Base-by-base conservation (phyloP, 202 grass and related monocot genomes). In the Thinopyrum obtusiflorum region DNA sequence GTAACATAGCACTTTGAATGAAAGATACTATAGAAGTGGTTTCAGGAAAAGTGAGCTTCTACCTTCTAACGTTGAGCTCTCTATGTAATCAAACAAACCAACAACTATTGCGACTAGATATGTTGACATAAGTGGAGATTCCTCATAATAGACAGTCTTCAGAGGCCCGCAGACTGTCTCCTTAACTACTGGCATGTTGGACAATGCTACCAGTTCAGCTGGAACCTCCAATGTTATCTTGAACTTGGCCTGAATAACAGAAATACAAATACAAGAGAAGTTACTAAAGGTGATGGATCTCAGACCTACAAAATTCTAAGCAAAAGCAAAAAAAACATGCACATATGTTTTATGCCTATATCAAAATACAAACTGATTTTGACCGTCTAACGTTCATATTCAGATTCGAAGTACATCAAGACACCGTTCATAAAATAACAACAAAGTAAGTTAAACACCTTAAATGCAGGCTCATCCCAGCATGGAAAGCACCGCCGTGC, bases 41-140 rank as follows among this genome's bases (percentile, higher is more conserved):
- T 59, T 59, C 11, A 68, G 18, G 5, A 81, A 53, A 82, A 81
- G 23, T 5, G 61, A 87, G 35, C 6, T 65, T 85, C 32, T 87
- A 97, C 97, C 97, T 84, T 94, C 83, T 55, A 47, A 49, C 13
- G 83, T 91, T 17, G 65, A 69, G 24, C 67, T 80, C 78, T 98
- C 91, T 76, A 94, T 57, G 62, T 88, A 94, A 32, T 94, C 93
- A 82, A 96, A 92, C 65, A 90, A 61, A 61, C 97, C 93, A 71
- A 96, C 77, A 80, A 96, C 93, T 80, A 96, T 88, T 36, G 93
- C 97, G 25, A 96, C 93, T 14, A 98, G 86, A 89, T 98, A 98
- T 80, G 96, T 98, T 74, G 93, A 98, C 93, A 98, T 95, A 81
- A 98, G 89, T 74, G 96, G 93, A 26, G 96, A 94, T 71, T 98